A percentile compares a stretch with the other conserved stretches of the same genome.
phyloP scores from a whole-genome alignment of 1,284 basidiomycete genomes.

The Ceratobasidium sp. region DNA sequence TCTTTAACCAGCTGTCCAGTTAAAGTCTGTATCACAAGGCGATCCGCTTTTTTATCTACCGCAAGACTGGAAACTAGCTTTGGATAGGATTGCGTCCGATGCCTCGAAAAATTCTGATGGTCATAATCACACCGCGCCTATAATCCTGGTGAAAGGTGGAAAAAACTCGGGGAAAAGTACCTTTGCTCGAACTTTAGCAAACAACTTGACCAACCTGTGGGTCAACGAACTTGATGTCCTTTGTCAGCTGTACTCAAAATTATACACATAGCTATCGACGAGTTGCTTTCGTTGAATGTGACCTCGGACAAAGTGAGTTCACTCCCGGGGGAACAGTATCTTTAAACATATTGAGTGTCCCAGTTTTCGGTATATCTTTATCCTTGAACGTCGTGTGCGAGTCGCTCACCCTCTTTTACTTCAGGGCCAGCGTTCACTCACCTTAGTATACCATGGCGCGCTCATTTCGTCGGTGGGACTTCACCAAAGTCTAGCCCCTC shows the following conservation, averaged over 20 bases:
- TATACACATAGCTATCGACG: conserved; percentile 63
- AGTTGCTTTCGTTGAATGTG: conserved; percentile 92
- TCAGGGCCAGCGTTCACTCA: conserved; percentile 89
- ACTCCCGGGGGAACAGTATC: conserved; percentile 87
- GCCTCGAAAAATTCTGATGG: conserved; percentile 36
- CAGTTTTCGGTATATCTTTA: conserved; percentile 71
- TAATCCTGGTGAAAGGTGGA: conserved; percentile 78
- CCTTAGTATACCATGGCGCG: conserved; percentile 71
- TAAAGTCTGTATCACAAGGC: conserved; percentile 49
- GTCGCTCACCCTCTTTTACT: not conserved
- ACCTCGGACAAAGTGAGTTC: conserved; percentile 95
- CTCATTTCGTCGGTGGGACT: conserved; percentile 85
- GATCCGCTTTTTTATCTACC: conserved; percentile 59
- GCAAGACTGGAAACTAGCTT: conserved; percentile 66
- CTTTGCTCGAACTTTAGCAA: conserved; percentile 79
- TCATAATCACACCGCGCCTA: conserved; percentile 48
- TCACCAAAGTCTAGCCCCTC: conserved; percentile 83
- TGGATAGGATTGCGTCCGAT: conserved; percentile 50
- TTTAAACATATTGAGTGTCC: conserved; percentile 74
- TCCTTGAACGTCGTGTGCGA: not conserved
- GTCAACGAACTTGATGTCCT: conserved; percentile 46
- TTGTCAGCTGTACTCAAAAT: not conserved
- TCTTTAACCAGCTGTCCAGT: conserved; percentile 7
- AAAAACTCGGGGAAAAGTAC: conserved; percentile 93
- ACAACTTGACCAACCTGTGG: conserved; percentile 70